phyloP scores from a whole-genome alignment of 2,329 filamentous ascomycete genomes.

The Fragosphaeria purpurea region DNA sequence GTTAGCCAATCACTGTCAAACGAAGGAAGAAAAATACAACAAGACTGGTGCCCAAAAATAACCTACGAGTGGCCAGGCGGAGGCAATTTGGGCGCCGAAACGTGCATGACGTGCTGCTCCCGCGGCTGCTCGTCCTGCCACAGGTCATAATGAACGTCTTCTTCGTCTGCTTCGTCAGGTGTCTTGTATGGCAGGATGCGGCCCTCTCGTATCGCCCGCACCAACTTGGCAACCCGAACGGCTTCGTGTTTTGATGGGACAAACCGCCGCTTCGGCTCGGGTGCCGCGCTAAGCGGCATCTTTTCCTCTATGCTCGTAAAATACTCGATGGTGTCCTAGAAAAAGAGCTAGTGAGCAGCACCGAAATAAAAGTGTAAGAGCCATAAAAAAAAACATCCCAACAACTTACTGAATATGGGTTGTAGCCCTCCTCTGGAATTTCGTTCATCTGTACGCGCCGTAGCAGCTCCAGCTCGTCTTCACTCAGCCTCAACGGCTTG shows the following conservation, averaged over 20 bases:
- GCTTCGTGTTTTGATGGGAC: conserved; percentile 94
- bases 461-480: conserved; percentile 81
- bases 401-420: conserved; percentile 67
- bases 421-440: conserved; percentile 75
- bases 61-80: conserved; percentile 67
- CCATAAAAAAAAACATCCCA: background rate
- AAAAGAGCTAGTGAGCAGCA: conserved; percentile 13
- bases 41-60: background rate
- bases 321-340: conserved; percentile 75
- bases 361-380: conserved; percentile 4
- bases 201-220: conserved; percentile 88
- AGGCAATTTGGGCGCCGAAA: conserved; percentile 85
- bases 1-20: background rate
- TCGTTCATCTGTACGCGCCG: conserved; percentile 84
- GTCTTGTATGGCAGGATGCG: conserved; percentile 85
- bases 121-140: conserved; percentile 87
- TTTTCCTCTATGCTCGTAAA: conserved; percentile 84
- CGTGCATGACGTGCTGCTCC: conserved; percentile 83
- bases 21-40: background rate
- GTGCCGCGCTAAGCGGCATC: conserved; percentile 90
- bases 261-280: conserved; percentile 92
- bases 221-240: conserved; percentile 93
- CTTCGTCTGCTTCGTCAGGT: conserved; percentile 56
- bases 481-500: conserved; percentile 77
- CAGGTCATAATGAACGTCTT: conserved; percentile 72